These are phyloP conservation scores for Acer saccharum DNA, from an alignment of 345 rosid species.

Conservation along the genomic window DNA sequence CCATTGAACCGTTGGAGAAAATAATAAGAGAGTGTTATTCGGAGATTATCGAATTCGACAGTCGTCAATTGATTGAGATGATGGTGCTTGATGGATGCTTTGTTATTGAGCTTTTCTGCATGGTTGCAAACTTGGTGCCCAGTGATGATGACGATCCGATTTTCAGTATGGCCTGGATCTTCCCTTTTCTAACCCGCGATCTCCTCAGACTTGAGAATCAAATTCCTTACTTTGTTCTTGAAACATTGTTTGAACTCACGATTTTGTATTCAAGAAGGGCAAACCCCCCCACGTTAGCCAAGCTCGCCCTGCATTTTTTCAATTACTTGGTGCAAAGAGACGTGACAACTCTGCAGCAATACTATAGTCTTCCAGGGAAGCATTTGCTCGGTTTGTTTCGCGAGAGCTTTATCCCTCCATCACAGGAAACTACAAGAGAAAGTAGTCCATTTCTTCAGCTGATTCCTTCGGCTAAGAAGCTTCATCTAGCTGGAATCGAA, in stretches of 20 bases:
- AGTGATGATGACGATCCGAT: constrained; percentile 48
- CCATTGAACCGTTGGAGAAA: constrained; percentile 19
- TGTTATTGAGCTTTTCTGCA: constrained; percentile 51
- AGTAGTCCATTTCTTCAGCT: constrained; percentile 25
- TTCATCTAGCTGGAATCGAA: constrained; percentile 45
- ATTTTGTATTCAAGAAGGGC: constrained; percentile 5
- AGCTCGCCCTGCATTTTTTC: constrained; percentile 49
- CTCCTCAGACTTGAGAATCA: constrained; percentile 63
- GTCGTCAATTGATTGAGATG: constrained; percentile 36
- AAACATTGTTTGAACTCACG: constrained; percentile 32
- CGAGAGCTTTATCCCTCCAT: constrained; percentile 37
- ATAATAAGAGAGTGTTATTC: constrained; percentile 39
- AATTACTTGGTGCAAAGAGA: constrained; percentile 37
- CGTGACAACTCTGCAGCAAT: constrained; percentile 25
- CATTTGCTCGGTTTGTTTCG: constrained; percentile 62
- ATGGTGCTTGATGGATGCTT: constrained; percentile 67
- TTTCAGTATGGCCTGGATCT: constrained; percentile 51
- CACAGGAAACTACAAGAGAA: constrained; percentile 5
- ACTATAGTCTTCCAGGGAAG: constrained; percentile 23
- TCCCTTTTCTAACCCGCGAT: constrained; percentile 43
- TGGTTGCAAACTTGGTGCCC: constrained; percentile 38
- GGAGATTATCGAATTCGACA: constrained; percentile 9
- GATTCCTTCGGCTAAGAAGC: constrained; percentile 47
- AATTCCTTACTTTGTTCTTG: constrained; percentile 55
- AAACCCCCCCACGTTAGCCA: constrained; percentile 25